phyloP scores from a whole-genome alignment of 805 yeast genomes.

The Ogataea saltuana region DNA sequence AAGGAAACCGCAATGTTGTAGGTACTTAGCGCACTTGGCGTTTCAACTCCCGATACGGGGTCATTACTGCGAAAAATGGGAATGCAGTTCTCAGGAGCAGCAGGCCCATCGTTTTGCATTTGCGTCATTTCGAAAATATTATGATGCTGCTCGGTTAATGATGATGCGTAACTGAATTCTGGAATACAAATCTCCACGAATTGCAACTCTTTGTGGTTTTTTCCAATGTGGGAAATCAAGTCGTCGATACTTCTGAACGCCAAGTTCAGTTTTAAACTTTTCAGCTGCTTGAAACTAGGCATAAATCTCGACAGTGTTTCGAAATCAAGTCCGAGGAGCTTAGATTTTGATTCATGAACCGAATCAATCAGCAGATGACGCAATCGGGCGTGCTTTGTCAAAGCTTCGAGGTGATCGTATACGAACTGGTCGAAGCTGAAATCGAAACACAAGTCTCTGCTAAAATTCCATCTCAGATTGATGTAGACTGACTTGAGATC shows the following conservation, averaged over 20 bases:
- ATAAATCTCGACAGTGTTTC: conserved; percentile 12
- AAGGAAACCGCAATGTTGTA: conserved; percentile 1
- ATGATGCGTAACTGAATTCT: conserved; percentile 20
- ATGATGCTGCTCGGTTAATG: conserved; percentile 15
- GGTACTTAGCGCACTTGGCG: too few species aligned
- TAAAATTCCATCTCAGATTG: conserved; percentile 23
- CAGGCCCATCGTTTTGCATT: conserved; percentile 1
- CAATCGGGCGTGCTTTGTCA: conserved; percentile 17
- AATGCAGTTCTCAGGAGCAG: too few species aligned
- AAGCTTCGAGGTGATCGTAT: conserved; percentile 13
- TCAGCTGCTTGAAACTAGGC: conserved; percentile 12
- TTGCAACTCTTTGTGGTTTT: conserved; percentile 6
- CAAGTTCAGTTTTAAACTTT: conserved; percentile 24
- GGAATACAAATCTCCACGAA: conserved; percentile 25
- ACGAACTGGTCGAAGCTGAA: conserved; percentile 8
- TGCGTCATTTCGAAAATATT: conserved; percentile 15
- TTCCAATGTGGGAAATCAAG: conserved; percentile 9
- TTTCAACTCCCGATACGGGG: too few species aligned
- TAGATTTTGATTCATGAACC: conserved; percentile 19
- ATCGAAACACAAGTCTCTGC: conserved; percentile 10
- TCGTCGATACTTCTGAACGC: conserved; percentile 10
- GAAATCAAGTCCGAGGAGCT: conserved; percentile 11
- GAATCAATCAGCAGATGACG: conserved; percentile 26
- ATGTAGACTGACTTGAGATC: conserved; percentile 20
- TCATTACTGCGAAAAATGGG: too few species aligned